Evolutionary conservation across 2,329 filamentous ascomycete species (phyloP).

Genomic region (Diaporthe destruens): DNA sequence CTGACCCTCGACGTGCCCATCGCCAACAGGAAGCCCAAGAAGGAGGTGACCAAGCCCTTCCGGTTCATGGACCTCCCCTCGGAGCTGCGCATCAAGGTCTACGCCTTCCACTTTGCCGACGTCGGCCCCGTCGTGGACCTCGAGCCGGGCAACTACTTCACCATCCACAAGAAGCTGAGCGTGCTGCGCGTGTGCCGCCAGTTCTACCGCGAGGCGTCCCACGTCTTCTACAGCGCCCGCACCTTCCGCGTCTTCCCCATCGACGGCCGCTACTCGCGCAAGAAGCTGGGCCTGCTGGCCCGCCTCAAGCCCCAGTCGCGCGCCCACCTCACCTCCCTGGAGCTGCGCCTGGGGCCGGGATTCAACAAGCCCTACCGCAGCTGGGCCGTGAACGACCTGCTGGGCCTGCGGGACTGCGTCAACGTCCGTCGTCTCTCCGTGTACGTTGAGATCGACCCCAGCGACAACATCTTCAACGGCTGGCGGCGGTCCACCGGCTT

Average conservation of each 20-base stretch:
- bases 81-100: conserved; percentile 78
- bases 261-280: conserved; percentile 76
- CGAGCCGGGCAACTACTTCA: conserved; percentile 73
- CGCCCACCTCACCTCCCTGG: conserved; percentile 70
- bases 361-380: conserved; percentile 78
- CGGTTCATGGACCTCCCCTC: conserved; percentile 76
- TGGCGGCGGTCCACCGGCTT: conserved; percentile 76
- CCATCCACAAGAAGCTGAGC: conserved; percentile 69
- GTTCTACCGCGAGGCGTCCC: conserved; percentile 73
- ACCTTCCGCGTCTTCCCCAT: conserved; percentile 77
- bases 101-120: conserved; percentile 71
- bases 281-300: conserved; percentile 77
- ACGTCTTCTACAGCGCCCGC: conserved; percentile 74
- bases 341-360: conserved; percentile 79
- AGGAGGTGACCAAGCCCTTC: conserved; percentile 62
- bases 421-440: conserved; percentile 72
- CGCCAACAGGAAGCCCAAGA: conserved; percentile 42
- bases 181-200: conserved; percentile 72
- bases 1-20: conserved; percentile 57
- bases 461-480: conserved; percentile 74
- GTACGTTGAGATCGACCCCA: conserved; percentile 80
- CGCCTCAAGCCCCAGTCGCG: conserved; percentile 74
- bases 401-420: conserved; percentile 73
- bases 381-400: conserved; percentile 75
- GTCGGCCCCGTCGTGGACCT: conserved; percentile 72